Evolutionary conservation across 2,329 filamentous ascomycete genomes (phyloP).

Genomic region (Colletotrichum sp.): DNA sequence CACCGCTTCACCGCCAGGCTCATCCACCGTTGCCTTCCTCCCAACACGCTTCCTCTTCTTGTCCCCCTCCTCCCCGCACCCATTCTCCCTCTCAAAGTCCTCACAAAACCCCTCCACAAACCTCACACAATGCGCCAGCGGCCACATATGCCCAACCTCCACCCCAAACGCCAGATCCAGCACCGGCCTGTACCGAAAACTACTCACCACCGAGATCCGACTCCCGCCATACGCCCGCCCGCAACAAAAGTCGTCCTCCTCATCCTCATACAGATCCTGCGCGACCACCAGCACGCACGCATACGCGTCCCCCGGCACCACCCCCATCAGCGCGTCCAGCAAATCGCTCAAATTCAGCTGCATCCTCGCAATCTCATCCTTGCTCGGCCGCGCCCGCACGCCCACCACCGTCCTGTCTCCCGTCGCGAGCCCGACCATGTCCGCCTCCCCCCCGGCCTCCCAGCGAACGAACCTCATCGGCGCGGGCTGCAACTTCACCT

Average conservation of each 20-base stretch:
- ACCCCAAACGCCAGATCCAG: conserved; percentile 43
- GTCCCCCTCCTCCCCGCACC: not conserved
- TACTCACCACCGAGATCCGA: conserved; percentile 65
- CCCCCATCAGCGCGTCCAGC: conserved; percentile 57
- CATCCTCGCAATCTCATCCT: conserved; percentile 48
- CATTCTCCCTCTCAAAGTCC: not conserved
- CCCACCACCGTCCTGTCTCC: conserved; percentile 46
- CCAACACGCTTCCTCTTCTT: not conserved
- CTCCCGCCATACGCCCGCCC: conserved; percentile 70
- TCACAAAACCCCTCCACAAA: conserved; percentile 49
- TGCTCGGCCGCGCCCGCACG: conserved; percentile 54
- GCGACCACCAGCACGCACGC: conserved; percentile 60
- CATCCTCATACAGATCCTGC: conserved; percentile 69
- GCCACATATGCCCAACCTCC: conserved; percentile 64
- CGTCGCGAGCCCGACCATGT: conserved; percentile 47
- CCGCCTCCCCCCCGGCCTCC: conserved; percentile 32
- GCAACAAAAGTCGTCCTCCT: conserved; percentile 71
- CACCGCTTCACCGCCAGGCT: not conserved
- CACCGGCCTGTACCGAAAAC: conserved; percentile 63
- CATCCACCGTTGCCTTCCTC: no score
- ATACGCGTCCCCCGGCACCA: conserved; percentile 63
- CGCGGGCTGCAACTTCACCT: conserved; percentile 46
- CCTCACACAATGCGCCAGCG: conserved; percentile 61
- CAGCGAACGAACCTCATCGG: conserved; percentile 53
- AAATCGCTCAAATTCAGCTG: conserved; percentile 68